phyloP scores from a whole-genome alignment of 305 asterid genomes.

The Withania somnifera region DNA sequence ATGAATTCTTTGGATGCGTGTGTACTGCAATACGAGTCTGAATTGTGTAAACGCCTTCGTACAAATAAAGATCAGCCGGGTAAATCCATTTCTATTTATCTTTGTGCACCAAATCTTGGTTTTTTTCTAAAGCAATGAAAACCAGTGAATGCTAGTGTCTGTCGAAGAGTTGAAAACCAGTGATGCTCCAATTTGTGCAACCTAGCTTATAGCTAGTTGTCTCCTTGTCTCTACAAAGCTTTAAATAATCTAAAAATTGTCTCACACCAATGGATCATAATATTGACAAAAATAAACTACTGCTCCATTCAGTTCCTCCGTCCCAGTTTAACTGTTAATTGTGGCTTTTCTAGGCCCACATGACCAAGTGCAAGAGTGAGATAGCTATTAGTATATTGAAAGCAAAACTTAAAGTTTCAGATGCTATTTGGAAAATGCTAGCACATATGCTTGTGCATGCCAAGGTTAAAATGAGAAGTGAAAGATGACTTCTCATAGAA shows the following conservation, averaged over 20 bases:
- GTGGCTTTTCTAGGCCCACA: background rate
- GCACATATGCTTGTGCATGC: no score
- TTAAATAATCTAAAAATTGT: background rate
- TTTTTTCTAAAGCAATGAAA: background rate
- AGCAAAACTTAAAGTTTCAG: background rate
- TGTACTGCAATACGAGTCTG: conserved; percentile 70
- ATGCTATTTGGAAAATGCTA: background rate
- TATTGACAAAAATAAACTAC: background rate
- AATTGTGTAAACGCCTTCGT: conserved; percentile 87
- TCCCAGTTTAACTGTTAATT: background rate
- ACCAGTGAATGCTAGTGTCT: background rate
- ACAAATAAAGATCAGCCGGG: conserved; percentile 69
- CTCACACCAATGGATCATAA: background rate
- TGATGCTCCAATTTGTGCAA: background rate
- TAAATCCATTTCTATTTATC: conserved; percentile 16
- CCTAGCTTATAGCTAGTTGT: background rate
- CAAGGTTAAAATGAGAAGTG: no score
- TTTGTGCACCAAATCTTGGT: background rate
- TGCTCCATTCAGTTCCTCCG: background rate
- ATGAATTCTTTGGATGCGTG: conserved; percentile 83
- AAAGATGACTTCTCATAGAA: no score
- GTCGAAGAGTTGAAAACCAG: background rate
- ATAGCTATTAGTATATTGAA: background rate
- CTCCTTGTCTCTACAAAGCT: background rate
- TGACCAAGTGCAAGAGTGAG: background rate